Evolutionary conservation across 2,329 filamentous ascomycete species (phyloP).

Genomic region (Lachnellula suecica): DNA sequence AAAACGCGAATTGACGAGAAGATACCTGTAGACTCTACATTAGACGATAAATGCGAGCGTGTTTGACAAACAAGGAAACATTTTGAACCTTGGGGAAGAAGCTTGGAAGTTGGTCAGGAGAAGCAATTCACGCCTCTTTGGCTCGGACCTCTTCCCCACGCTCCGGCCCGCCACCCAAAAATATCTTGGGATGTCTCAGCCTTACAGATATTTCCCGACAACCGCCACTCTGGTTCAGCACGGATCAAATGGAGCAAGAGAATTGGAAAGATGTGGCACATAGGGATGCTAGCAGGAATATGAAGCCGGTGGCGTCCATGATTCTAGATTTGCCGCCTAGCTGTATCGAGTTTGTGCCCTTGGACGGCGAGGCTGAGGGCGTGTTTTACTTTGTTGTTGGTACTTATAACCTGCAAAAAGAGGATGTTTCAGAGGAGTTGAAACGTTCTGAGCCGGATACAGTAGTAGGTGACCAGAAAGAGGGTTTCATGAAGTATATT

Average conservation of each 20-base stretch:
- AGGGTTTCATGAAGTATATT: not conserved
- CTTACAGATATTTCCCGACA: not conserved
- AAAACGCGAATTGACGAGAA: not conserved
- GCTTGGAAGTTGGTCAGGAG: not conserved
- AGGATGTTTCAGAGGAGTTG: slow-evolving; percentile 49
- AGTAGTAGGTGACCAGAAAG: no score
- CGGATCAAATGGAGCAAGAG: not conserved
- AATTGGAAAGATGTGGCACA: slow-evolving; percentile 14
- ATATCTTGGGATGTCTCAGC: not conserved
- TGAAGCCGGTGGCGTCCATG: slow-evolving; percentile 41
- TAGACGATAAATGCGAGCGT: not conserved
- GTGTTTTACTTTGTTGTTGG: slow-evolving; percentile 70
- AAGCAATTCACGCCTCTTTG: slow-evolving; percentile 1
- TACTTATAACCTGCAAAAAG: slow-evolving; percentile 74
- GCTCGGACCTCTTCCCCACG: slow-evolving; percentile 2
- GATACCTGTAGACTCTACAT: not conserved
- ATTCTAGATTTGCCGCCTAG: slow-evolving; percentile 69
- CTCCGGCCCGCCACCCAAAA: not conserved
- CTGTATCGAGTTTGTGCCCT: slow-evolving; percentile 73
- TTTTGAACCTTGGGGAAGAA: not conserved
- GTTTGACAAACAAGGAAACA: not conserved
- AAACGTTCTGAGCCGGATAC: slow-evolving; percentile 35
- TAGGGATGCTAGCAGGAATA: slow-evolving; percentile 15
- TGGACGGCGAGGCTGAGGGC: slow-evolving; percentile 43
- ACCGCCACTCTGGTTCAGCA: not conserved